A percentile compares a stretch with the other conserved stretches of the same genome.
Evolutionary conservation across 352 stramenopile genomes (phyloP).

Genomic region (Phytopythium helicoides): DNA sequence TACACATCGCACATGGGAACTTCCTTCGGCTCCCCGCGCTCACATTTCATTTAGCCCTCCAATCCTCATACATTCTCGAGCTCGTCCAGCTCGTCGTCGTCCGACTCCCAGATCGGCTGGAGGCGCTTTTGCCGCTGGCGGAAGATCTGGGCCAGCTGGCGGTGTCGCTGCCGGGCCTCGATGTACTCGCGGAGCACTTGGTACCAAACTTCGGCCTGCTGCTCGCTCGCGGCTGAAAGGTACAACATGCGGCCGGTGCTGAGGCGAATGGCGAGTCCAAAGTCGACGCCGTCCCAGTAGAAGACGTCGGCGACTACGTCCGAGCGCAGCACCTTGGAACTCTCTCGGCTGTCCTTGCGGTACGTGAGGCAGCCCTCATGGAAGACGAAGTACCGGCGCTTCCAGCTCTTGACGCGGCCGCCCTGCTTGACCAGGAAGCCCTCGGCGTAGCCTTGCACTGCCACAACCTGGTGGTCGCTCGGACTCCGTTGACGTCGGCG

Average conservation of each 20-base stretch:
- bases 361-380: conserved; percentile 59
- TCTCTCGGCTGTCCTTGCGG: conserved; percentile 56
- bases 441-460: conserved; percentile 63
- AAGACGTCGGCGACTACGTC: conserved; percentile 52
- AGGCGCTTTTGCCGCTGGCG: conserved; percentile 38
- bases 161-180: conserved; percentile 24
- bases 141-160: conserved; percentile 37
- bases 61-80: background rate
- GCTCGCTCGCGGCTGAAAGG: conserved; percentile 43
- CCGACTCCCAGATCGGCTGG: conserved; percentile 37
- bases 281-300: conserved; percentile 46
- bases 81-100: conserved; percentile 16
- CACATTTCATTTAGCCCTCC: background rate
- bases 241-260: conserved; percentile 43
- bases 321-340: conserved; percentile 39
- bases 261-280: conserved; percentile 49
- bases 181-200: conserved; percentile 60
- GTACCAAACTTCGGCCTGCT: conserved; percentile 61
- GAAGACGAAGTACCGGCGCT: conserved; percentile 79
- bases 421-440: conserved; percentile 69
- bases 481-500: background rate
- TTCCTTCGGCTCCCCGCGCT: background rate
- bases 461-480: conserved; percentile 34
- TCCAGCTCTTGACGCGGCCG: conserved; percentile 72
- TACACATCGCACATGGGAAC: background rate